Base-by-base conservation (phyloP, 306 rosid species). In the Castanea crenata region DNA sequence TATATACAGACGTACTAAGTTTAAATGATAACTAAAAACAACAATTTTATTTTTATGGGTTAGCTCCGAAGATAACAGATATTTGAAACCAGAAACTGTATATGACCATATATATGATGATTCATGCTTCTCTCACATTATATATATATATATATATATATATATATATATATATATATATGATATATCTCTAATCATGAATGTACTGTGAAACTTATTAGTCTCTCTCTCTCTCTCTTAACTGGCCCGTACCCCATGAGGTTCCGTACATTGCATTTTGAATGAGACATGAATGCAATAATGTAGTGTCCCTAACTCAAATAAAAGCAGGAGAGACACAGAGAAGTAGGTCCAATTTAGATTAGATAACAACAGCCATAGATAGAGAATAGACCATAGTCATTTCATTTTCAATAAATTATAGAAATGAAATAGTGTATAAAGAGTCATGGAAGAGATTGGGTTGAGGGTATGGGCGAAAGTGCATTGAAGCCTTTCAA, bases 201-300 rank as follows among this genome's bases (percentile, higher is more conserved):
- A 67, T 49, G 87, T 77, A 80, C 71, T 35, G 21, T n/a, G 35
- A 32, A 51, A 69, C 63, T 41, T 63, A 49, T 78, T 75, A 75
- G 69, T 73, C 79, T 55, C 46, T 23, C 23, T 74, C 81, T 72
- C 79, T 55, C 46, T 80, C 81, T 74, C 81, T 85, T 69, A 79
- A 35, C 88, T 87, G 91, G 87, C 86, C 87, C 83, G 91, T 88
- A 92, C 94, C 86, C 69, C 14, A 83, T 75, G 84, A 79, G 73
- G 74, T 79, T 86, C 92, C 94, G 97, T 92, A 92, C 91, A 70
- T 54, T 74, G 32, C 70, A 76, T 67, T 75, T 62, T 71, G 75
- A 78, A 82, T 75, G 76, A 81, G 75, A 84, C 88, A 54, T 34
- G 14, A 5, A 10, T 13, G 7, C 62, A 55, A 65, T 78, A 38